Base-by-base conservation (phyloP, 1,139 yeast genomes). In the Blastobotrys persicus region DNA sequence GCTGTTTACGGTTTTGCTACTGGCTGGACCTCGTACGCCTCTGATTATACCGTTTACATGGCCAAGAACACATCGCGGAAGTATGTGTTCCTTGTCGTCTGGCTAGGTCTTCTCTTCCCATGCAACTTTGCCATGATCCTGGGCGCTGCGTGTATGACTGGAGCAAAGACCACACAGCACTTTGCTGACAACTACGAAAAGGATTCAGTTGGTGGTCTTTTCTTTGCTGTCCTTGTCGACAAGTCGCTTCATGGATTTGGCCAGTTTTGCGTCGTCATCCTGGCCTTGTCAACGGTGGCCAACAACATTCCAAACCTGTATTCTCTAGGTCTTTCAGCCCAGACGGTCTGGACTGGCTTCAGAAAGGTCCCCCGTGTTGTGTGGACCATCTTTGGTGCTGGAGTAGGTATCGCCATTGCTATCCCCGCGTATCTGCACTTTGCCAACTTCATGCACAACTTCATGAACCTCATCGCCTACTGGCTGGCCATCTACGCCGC, bases 271-370 rank as follows among this genome's bases (percentile, higher is more conserved):
- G 81, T 91, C 72, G 96, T 89, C 35, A 48, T 89, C 16, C 73
- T 89, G 56, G 88, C 95, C 13, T 71, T 89, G 58, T 86, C 95
- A 32, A 87, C 95, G 44, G 81, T 89, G 51, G 86, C 96, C 59
- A 88, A 88, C 76, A 88, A 88, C 72, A 79, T 88, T 65, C 96
- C 96, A 65, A 89, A 88, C 74, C 83, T 88, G 84, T 89, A 89
- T 75, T 87, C 96, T 16, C 79, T 88, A 63, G 91, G 88, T 28
- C 75, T 89, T 59, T 82, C 91, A 57, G 88, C 89, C 19, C 96
- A 88, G 73, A 81, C 95, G 26, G 74, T 86, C 59, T 85, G 91
- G 87, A 78, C 85, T 44, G 79, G 78, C 54, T 78, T 88, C 62
- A 73, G 80, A 46, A 78, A 74, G 63, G 74, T 89, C 51, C 97